phyloP scores from a whole-genome alignment of 306 rosid genomes.

The Cicer arietinum region DNA sequence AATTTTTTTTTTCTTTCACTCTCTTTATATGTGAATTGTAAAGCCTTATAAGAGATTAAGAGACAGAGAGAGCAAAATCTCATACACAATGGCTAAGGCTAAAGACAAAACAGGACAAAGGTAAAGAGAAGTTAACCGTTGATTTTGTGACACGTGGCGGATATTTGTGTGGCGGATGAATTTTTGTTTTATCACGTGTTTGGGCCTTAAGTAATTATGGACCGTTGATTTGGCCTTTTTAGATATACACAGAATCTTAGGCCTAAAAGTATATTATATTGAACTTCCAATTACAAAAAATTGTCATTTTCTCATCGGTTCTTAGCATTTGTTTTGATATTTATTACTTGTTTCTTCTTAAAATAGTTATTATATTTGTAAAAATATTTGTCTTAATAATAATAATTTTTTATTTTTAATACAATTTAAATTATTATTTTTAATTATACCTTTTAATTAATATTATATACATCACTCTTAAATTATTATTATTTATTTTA shows the following conservation, averaged over 20 bases:
- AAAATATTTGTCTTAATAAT: no score
- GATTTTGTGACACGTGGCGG: constrained; percentile 57
- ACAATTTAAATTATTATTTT: no score
- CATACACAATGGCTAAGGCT: constrained; percentile 35
- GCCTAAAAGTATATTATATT: background rate
- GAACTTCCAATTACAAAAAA: background rate
- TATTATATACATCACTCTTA: no score
- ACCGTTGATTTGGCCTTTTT: constrained; percentile 37
- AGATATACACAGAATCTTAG: background rate
- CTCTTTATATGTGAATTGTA: background rate
- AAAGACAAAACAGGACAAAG: constrained; percentile 40
- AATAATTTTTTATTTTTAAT: no score
- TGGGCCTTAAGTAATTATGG: constrained; percentile 27
- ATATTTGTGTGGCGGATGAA: constrained; percentile 35
- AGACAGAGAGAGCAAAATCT: background rate
- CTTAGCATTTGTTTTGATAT: constrained; percentile 14
- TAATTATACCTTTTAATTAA: no score
- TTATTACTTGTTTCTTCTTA: background rate
- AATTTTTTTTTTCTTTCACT: background rate
- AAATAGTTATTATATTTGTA: no score
- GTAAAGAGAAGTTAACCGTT: constrained; percentile 36
- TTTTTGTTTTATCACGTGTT: constrained; percentile 60
- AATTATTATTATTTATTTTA: no score
- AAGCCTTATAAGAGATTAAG: background rate
- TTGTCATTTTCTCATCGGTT: constrained; percentile 40